Percentiles rank a stretch among this genome's conserved stretches.
Conservation (phyloP, 2,329 filamentous ascomycete species). For the Aureobasidium sp. region DNA sequence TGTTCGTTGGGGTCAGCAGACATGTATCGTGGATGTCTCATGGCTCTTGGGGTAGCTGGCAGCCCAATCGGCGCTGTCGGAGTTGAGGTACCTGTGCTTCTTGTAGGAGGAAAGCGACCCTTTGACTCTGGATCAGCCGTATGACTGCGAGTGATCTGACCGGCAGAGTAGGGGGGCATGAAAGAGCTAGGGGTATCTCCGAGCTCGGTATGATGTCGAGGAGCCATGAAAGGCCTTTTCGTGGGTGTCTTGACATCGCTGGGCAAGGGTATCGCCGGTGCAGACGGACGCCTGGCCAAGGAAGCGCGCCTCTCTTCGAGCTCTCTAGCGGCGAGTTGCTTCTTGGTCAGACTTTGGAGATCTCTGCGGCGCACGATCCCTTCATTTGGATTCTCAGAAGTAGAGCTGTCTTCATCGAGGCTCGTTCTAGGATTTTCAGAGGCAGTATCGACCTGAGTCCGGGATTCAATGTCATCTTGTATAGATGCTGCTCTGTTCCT, state of each 20-base stretch:
- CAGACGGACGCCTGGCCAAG: conserved; percentile 70
- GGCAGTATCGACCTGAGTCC: background rate
- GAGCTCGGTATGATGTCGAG: conserved; percentile 33
- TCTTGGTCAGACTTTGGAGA: conserved; percentile 29
- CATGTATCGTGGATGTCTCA: conserved; percentile 70
- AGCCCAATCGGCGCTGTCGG: conserved; percentile 60
- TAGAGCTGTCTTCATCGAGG: conserved; percentile 8
- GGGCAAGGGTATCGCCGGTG: conserved; percentile 73
- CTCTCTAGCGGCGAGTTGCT: conserved; percentile 59
- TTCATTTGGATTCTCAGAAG: conserved; percentile 39
- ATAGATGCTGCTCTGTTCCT: background rate
- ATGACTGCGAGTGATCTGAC: conserved; percentile 49
- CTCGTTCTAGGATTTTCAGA: background rate
- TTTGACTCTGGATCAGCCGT: conserved; percentile 55
- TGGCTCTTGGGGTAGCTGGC: conserved; percentile 85
- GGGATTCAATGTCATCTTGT: background rate
- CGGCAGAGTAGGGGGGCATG: conserved; percentile 29
- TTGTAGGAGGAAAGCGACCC: conserved; percentile 29
- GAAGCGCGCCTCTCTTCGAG: conserved; percentile 84
- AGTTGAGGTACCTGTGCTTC: conserved; percentile 36
- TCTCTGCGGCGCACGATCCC: conserved; percentile 8
- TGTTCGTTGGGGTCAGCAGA: conserved; percentile 48
- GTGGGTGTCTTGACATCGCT: conserved; percentile 37
- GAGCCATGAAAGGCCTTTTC: conserved; percentile 33
- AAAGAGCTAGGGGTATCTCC: conserved; percentile 39